Evolutionary conservation across 2,329 filamentous ascomycete species (phyloP).

Genomic region (Colletotrichum incanum): DNA sequence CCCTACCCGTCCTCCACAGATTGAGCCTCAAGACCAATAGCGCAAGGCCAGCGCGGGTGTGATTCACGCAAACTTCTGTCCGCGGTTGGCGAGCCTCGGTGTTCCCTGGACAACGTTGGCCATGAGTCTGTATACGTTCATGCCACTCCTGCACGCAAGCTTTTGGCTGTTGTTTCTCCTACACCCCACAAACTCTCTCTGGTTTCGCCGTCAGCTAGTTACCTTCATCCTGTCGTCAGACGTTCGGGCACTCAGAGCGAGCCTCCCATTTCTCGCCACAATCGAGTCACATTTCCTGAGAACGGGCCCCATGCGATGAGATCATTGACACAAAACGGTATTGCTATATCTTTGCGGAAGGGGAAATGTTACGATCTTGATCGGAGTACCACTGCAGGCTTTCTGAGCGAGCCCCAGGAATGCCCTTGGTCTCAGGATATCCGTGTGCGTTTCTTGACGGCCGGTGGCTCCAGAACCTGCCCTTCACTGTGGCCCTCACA

Average conservation of each 20-base stretch:
- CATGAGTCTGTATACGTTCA: conserved; percentile 25
- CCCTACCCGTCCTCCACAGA: conserved; percentile 7
- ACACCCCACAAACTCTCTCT: conserved; percentile 30
- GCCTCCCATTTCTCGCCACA: conserved; percentile 16
- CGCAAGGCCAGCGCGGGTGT: conserved; percentile 19
- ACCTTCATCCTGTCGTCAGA: conserved; percentile 10
- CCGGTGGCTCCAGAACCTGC: too few relatives aligned
- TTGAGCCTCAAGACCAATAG: conserved; percentile 13
- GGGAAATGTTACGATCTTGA: neutral
- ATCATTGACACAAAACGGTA: conserved; percentile 16
- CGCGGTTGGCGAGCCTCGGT: conserved; percentile 9
- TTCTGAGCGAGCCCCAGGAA: neutral
- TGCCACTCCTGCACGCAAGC: conserved; percentile 26
- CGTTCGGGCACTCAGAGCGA: conserved; percentile 30
- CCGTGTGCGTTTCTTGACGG: neutral
- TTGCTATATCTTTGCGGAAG: neutral
- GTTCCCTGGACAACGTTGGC: conserved; percentile 15
- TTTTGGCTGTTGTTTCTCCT: conserved; percentile 22
- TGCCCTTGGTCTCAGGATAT: neutral
- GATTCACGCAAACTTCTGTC: conserved; percentile 13
- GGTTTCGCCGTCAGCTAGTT: neutral
- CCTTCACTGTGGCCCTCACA: neutral
- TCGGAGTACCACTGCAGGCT: neutral
- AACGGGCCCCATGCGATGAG: conserved; percentile 26
- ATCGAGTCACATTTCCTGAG: conserved; percentile 18